Evolutionary conservation across 495 filamentous ascomycete species (phyloP), one percentile per base, ranked within the genome.

Genomic region (Pyronema domesticum): DNA sequence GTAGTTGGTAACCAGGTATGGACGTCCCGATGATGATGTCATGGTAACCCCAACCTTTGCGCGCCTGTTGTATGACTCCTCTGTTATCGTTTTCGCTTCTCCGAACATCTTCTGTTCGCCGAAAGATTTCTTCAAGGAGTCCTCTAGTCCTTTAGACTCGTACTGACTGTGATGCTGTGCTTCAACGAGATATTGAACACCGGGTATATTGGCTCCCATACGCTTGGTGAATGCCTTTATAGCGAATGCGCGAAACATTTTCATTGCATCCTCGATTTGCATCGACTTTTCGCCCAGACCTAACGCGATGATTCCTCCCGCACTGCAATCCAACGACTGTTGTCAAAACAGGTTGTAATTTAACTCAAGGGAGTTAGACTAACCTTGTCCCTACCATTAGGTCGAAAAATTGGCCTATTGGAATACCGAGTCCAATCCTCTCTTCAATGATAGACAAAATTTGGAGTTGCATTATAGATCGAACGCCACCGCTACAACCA

Each of bases 261-360:
- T 55, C 2, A 63, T 61, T 48, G 68, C 71, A 9, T 67, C 46
- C 5, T 69, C 58, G 6, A 76, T 55, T 3, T 63, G 59, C 68
- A 70, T 70, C 43, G 62, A 35, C 47, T 67, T 62, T 10, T 64
- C 59, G 7, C 67, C 69, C 15, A 78, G 63, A 2, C 67, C 70
- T 3, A 76, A 53, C 0, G 71, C 69, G 14, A 75, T 68, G 45
- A 78, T 69, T 11, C 70, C 71, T 13, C 75, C 73, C 33, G 67
- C 70, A 40, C 70, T 69, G 37, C n/a, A 1, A 42, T 13, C 11
- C 1, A 17, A 7, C 1, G 11, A 1, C 15, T 13, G 1, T 2
- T 42, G 39, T 42, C 15, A 42, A 30, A 30, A 30, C 5, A 30
- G 1, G 39, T 42, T 42, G 6, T 13, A 13, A 42, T 13, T 13